A percentile compares a stretch with the other conserved stretches of the same genome.
Conservation (phyloP, 805 yeast species). For the Brettanomyces sp. region DNA sequence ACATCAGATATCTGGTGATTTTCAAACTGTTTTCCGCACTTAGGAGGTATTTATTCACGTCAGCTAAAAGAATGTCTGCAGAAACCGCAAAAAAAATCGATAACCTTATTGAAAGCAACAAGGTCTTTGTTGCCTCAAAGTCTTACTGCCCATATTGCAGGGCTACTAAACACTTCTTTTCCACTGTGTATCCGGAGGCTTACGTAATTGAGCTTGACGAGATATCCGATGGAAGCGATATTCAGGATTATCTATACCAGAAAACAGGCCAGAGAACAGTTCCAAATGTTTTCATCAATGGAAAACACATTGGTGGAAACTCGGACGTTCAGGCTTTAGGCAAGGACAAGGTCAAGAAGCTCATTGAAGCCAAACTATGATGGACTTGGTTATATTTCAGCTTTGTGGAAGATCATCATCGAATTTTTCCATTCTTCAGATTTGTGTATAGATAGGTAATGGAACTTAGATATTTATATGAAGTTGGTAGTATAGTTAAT, state of each 20-base stretch:
- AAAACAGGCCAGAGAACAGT: conserved; percentile 89
- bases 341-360: conserved; percentile 9
- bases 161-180: conserved; percentile 38
- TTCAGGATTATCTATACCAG: conserved; percentile 69
- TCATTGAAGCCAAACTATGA: neutral
- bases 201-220: conserved; percentile 45
- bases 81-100: conserved; percentile 51
- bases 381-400: too few relatives aligned
- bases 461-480: too few relatives aligned
- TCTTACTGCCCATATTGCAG: conserved; percentile 62
- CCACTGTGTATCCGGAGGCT: conserved; percentile 34
- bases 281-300: conserved; percentile 84
- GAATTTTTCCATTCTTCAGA: too few relatives aligned
- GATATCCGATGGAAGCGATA: conserved; percentile 61
- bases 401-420: too few relatives aligned
- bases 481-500: too few relatives aligned
- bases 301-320: conserved; percentile 94
- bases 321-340: conserved; percentile 73
- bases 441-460: too few relatives aligned
- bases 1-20: neutral
- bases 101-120: conserved; percentile 51
- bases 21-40: conserved; percentile 22
- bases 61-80: conserved; percentile 46
- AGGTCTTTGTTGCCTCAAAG: conserved; percentile 75
- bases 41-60: conserved; percentile 18